Base-by-base conservation (phyloP, 192 early-diverging fungal genomes). In the Entomortierella beljakovae region DNA sequence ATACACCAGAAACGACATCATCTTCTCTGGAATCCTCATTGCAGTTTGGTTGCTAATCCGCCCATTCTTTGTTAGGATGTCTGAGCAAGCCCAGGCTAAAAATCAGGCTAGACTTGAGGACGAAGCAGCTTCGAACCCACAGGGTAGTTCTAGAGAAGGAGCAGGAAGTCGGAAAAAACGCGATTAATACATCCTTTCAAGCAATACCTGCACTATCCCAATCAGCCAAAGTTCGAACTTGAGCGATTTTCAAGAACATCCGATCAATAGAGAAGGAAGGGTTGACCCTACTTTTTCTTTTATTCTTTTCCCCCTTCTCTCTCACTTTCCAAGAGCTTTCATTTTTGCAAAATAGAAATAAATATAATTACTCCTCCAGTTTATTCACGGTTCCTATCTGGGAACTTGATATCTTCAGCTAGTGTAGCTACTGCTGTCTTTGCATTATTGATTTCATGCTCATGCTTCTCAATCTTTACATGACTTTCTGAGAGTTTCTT, bases 401-500 rank as follows among this genome's bases (percentile, higher is more conserved):
- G 20, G 6, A 20, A 20, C 15, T 16, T 46, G 5, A 46, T 46
- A 2, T 46, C 43, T 46, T 42, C 25, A 43, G 40, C 60, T 23
- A 40, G 35, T 15, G 46, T 15, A 1, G 74, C 69, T 15, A 83
- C 51, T 0, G 23, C 37, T 48, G 67, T 83, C 66, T 81, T 84
- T 32, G 72, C 34, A 20, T 35, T n/a, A 6, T 22, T 34, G 32
- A 77, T 83, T 34, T 84, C 85, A 7, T 67, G 48, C n/a, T 90
- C 82, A 80, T 85, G 87, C 20, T 61, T 57, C 56, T 84, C 88
- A 66, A 88, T 84, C 62, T 86, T 88, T 20, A 62, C 42, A 76
- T 91, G 90, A 43, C 83, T 84, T 35, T 82, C 79, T 26, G 87
- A 75, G 59, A 91, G 82, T 53, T 76, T 81, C 50, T 77, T 75